Conservation (phyloP, 768 basidiomycete species). For the Pleurotus citrinopileatus region DNA sequence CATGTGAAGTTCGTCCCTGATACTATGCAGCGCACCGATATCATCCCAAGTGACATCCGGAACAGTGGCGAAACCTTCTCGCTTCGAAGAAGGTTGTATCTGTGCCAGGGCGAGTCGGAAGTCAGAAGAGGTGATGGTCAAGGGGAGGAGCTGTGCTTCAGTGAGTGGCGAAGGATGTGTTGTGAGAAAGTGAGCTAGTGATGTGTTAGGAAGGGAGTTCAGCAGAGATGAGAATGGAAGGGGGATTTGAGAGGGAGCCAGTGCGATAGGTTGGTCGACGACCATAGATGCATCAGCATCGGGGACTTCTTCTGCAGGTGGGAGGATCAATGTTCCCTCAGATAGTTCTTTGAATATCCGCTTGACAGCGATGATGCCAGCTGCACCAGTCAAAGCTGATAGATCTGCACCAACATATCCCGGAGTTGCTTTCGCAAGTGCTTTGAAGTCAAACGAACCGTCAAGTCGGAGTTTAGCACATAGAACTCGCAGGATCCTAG, state of each 20-base stretch:
- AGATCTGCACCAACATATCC: slow-evolving; percentile 98
- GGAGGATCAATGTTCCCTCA: slow-evolving; percentile 58
- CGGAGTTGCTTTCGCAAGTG: slow-evolving; percentile 89
- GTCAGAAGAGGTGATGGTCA: slow-evolving; percentile 80
- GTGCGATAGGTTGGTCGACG: slow-evolving; percentile 28
- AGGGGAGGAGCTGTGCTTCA: slow-evolving; percentile 69
- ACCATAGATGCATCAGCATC: slow-evolving; percentile 37
- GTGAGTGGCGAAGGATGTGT: slow-evolving; percentile 84
- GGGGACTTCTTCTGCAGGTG: slow-evolving; percentile 29
- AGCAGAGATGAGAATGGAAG: slow-evolving; percentile 22
- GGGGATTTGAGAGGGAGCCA: slow-evolving; percentile 8
- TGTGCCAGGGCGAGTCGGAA: slow-evolving; percentile 80
- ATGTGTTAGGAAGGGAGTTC: slow-evolving; percentile 47
- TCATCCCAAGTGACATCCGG: slow-evolving; percentile 96
- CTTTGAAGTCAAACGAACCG: slow-evolving; percentile 83
- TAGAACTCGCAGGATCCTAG: slow-evolving; percentile 86
- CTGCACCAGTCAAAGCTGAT: slow-evolving; percentile 85
- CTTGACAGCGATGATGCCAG: slow-evolving; percentile 95
- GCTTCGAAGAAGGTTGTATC: slow-evolving; percentile 93
- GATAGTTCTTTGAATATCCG: slow-evolving; percentile 86
- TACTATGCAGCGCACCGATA: slow-evolving; percentile 85
- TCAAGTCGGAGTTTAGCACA: slow-evolving; percentile 81
- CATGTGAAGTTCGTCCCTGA: slow-evolving; percentile 93
- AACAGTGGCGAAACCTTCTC: slow-evolving; percentile 97
- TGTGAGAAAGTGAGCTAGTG: slow-evolving; percentile 88